phyloP scores from a whole-genome alignment of 768 basidiomycete genomes.

The Clitopilus passeckerianus region DNA sequence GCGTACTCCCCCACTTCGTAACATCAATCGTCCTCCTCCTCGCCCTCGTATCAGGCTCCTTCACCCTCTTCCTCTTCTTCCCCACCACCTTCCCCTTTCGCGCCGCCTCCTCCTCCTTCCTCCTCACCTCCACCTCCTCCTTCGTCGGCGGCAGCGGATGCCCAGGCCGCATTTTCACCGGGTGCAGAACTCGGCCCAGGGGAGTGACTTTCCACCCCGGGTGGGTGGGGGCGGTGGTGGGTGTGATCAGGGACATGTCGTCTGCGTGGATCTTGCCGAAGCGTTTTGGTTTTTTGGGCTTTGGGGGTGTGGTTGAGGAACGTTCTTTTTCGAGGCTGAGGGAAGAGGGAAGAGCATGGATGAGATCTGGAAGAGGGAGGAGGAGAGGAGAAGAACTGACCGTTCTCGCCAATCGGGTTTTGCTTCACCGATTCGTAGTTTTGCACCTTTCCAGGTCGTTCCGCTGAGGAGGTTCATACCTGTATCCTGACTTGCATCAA shows the following conservation, averaged over 20 bases:
- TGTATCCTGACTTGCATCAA: slow-evolving; percentile 17
- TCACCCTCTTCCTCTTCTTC: slow-evolving; percentile 40
- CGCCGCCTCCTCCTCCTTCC: slow-evolving; percentile 15
- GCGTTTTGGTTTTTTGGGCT: slow-evolving; percentile 18
- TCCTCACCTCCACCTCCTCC: slow-evolving; percentile 15
- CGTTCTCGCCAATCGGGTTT: slow-evolving; percentile 66
- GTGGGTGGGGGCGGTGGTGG: slow-evolving; percentile 45
- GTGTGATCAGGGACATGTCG: slow-evolving; percentile 65
- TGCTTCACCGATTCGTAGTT: slow-evolving; percentile 79
- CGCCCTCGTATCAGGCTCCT: slow-evolving; percentile 53
- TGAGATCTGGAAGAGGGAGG: too few species aligned
- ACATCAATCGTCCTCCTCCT: slow-evolving; percentile 68
- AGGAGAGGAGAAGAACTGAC: slow-evolving; percentile 26
- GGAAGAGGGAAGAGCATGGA: not conserved
- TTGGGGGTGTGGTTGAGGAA: slow-evolving; percentile 33
- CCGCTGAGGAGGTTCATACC: slow-evolving; percentile 77
- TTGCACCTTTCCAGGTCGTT: slow-evolving; percentile 85
- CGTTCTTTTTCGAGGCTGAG: not conserved
- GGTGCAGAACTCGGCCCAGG: slow-evolving; percentile 59
- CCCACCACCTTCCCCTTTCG: slow-evolving; percentile 15
- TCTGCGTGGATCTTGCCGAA: slow-evolving; percentile 36
- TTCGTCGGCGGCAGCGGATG: slow-evolving; percentile 45
- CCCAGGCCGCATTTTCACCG: slow-evolving; percentile 66
- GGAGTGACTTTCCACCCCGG: slow-evolving; percentile 68
- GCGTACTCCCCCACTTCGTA: slow-evolving; percentile 61